Base-by-base conservation (phyloP, 192 early-diverging fungal species). In the Backusella australiensis region DNA sequence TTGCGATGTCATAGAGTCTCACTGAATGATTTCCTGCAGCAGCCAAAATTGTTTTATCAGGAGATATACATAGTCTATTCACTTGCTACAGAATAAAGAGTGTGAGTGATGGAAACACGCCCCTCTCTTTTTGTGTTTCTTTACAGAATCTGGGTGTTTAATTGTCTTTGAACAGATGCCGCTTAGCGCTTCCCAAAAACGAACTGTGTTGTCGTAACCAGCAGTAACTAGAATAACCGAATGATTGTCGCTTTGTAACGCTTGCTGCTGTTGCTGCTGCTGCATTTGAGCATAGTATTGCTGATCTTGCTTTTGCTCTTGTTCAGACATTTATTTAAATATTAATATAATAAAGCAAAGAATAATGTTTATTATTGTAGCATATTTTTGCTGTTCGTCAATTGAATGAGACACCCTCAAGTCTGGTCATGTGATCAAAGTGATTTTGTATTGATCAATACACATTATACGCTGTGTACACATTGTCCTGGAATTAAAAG, bases 1-100 rank as follows among this genome's bases (percentile, higher is more conserved):
- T 90, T 71, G 93, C 93, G 69, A 95, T 94, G 74, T 96, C 94
- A 75, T 94, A 96, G 38, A 96, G 79, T 67, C 93, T 85, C 38
- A 96, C 90, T 82, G 90, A 88, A 71, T 94, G 94, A 74, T 96
- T 94, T 82, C 93, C 94, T 34, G 94, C 94, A 12, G 95, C 95
- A 15, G 91, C 95, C 17, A 96, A 80, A 78, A 90, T 92, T 26
- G 94, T 86, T 74, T 96, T 96, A 79, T 96, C 95, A 8, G 94
- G 94, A 14, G 95, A 95, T 12, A 96, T 95, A 42, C 90, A 90
- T 35, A 96, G 82, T 63, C 91, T 80, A 80, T 96, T 96, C 23
- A 96, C 93, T 91, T 96, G 94, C 94, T 95, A 73, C 67, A 67
- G 32, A 19, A 34, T 19, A 59, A 41, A 46, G 69, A 29, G 7